Conservation (phyloP, 2,329 filamentous ascomycete genomes). For the Fusarium multiceps region DNA sequence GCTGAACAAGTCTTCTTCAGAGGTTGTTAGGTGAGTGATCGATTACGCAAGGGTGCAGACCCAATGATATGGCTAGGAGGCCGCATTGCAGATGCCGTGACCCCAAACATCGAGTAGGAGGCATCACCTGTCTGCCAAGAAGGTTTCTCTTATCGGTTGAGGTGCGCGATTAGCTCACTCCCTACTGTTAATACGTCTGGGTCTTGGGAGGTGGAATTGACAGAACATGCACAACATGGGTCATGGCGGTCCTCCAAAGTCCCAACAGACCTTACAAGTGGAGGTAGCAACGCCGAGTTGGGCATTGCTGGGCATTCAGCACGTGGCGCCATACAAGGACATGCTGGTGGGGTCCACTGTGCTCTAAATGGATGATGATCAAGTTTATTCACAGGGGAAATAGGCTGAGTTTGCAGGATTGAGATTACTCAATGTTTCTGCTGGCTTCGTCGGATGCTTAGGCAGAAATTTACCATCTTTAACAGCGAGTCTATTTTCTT, state of each 20-base stretch:
- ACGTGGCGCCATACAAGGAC: constrained; percentile 47
- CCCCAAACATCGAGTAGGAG: constrained; percentile 23
- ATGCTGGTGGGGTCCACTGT: constrained; percentile 38
- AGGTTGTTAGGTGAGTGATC: constrained; percentile 56
- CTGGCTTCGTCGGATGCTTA: constrained; percentile 16
- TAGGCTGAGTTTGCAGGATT: constrained; percentile 4
- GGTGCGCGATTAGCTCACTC: constrained; percentile 25
- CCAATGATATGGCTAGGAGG: constrained; percentile 18
- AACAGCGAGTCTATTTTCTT: not conserved
- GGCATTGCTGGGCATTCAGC: constrained; percentile 40
- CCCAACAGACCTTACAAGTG: constrained; percentile 17
- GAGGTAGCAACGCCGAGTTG: constrained; percentile 34
- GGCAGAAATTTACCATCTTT: constrained; percentile 27
- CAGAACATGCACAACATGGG: constrained; percentile 21
- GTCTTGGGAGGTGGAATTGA: constrained; percentile 13
- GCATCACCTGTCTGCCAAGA: constrained; percentile 10
- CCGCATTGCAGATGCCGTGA: constrained; percentile 25
- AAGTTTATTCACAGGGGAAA: constrained; percentile 31
- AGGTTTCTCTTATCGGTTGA: constrained; percentile 16
- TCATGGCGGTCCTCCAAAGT: constrained; percentile 7
- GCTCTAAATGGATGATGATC: constrained; percentile 31
- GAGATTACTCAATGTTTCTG: constrained; percentile 3
- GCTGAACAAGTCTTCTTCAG: constrained; percentile 64
- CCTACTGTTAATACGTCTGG: constrained; percentile 1
- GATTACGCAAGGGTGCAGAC: constrained; percentile 18